A percentile compares a stretch with the other conserved stretches of the same genome.
These are phyloP conservation scores for Jatropha multifida DNA, from an alignment of 441 rosid genomes.

Conservation along the genomic window DNA sequence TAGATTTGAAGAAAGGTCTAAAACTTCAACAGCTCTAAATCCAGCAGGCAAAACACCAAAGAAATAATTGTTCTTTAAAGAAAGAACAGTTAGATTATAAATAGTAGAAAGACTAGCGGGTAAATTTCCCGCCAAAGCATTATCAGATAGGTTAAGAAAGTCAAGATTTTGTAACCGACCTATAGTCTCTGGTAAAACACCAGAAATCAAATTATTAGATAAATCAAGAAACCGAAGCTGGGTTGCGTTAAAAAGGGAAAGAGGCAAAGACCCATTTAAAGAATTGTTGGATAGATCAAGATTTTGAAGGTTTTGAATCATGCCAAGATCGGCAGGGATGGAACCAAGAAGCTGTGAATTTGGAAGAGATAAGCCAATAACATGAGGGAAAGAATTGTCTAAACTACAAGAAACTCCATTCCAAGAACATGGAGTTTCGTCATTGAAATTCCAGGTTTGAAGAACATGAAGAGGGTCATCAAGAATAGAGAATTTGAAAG, in stretches of 20 bases:
- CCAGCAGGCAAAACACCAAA: conserved; percentile 54
- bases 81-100: conserved; percentile 50
- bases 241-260: conserved; percentile 50
- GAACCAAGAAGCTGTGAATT: conserved; percentile 66
- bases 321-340: conserved; percentile 65
- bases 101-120: conserved; percentile 45
- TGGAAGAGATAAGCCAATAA: conserved; percentile 53
- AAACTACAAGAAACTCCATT: conserved; percentile 58
- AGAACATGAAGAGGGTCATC: conserved; percentile 57
- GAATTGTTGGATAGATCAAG: conserved; percentile 81
- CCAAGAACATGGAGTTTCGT: conserved; percentile 83
- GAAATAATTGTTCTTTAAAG: conserved; percentile 59
- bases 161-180: conserved; percentile 53
- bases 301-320: conserved; percentile 49
- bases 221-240: conserved; percentile 63
- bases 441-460: conserved; percentile 52
- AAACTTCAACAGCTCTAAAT: conserved; percentile 42
- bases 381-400: conserved; percentile 36
- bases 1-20: conserved; percentile 80
- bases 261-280: conserved; percentile 67
- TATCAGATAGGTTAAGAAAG: conserved; percentile 68
- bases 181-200: conserved; percentile 43
- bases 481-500: conserved; percentile 59
- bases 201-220: conserved; percentile 66
- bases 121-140: conserved; percentile 69